Base-by-base conservation (phyloP, 106 monocot genomes). In the Dendrobium catenatum region DNA sequence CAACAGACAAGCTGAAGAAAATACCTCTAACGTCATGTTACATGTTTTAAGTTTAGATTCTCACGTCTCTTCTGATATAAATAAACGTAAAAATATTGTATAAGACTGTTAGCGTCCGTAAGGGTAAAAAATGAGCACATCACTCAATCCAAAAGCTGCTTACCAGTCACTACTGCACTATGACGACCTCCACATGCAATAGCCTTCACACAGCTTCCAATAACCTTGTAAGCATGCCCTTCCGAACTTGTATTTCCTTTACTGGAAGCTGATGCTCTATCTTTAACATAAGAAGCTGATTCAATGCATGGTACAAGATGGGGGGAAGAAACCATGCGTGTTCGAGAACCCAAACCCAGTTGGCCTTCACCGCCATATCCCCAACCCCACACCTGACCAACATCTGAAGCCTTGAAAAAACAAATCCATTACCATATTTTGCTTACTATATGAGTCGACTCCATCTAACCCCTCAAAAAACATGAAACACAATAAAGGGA, bases 331-430 rank as follows among this genome's bases (percentile, higher is more conserved):
- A 99, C 91, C 73, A 86, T 89, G 4, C 95, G 90, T 55, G 90
- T 87, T n/a, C 95, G 88, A 76, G 92, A 91, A 72, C 98, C 98
- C 84, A 99, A 81, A 67, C 98, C 98, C 77, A 99, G 93, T 55
- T 99, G 98, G 9, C 98, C 98, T 87, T 99, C 98, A 11, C 98
- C 98, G 82, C 98, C 95, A 88, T 99, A 99, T 42, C 98, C 98
- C 98, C 98, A 99, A 86, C 98, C 98, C 98, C 98, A 99, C 41
- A 93, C 95, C 79, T 93, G 88, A 82, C 98, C 98, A 41, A 81
- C 77, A 89, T 99, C 98, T 99, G 91, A 88, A 91, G 88, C 87
- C 86, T 93, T 79, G 81, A 78, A 84, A 76, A 87, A 77, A 59
- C 4, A 88, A 56, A 78, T 19, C 37, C 49, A 85, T 83, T 80